A percentile compares a stretch with the other conserved stretches of the same genome.
phyloP scores from a whole-genome alignment of 257 asterid genomes.

The Thymus mandschuricus region DNA sequence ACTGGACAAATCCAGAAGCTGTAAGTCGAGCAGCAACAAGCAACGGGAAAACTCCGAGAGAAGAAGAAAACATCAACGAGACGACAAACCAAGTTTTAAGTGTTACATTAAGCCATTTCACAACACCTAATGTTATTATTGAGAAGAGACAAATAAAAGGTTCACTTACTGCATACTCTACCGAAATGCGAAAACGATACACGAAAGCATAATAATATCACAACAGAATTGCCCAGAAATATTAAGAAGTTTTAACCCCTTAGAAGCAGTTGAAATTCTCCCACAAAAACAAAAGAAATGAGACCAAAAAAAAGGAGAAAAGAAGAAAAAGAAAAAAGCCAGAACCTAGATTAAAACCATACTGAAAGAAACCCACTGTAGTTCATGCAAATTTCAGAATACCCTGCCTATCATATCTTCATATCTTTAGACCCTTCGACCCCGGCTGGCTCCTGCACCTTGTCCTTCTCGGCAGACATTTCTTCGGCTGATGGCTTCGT shows the following conservation, averaged over 20 bases:
- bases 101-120: too few relatives aligned
- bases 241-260: slow-evolving; percentile 30
- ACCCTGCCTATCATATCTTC: slow-evolving; percentile 42
- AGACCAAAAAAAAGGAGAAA: slow-evolving; percentile 15
- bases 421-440: slow-evolving; percentile 40
- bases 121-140: neutral
- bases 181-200: neutral
- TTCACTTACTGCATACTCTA: neutral
- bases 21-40: too few relatives aligned
- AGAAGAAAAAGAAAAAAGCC: slow-evolving; percentile 1
- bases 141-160: neutral
- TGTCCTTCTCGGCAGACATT: slow-evolving; percentile 19
- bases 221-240: slow-evolving; percentile 28
- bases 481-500: slow-evolving; percentile 26
- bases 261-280: slow-evolving; percentile 37
- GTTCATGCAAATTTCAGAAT: slow-evolving; percentile 34
- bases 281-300: slow-evolving; percentile 27
- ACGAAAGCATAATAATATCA: slow-evolving; percentile 20
- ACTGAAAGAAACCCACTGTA: slow-evolving; percentile 32
- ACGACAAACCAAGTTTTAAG: neutral
- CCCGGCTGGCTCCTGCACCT: slow-evolving; percentile 19
- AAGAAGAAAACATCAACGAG: neutral
- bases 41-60: neutral
- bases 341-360: slow-evolving; percentile 41
- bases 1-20: neutral